Conservation (phyloP, 495 filamentous ascomycete species). For the Neurospora hispaniola region DNA sequence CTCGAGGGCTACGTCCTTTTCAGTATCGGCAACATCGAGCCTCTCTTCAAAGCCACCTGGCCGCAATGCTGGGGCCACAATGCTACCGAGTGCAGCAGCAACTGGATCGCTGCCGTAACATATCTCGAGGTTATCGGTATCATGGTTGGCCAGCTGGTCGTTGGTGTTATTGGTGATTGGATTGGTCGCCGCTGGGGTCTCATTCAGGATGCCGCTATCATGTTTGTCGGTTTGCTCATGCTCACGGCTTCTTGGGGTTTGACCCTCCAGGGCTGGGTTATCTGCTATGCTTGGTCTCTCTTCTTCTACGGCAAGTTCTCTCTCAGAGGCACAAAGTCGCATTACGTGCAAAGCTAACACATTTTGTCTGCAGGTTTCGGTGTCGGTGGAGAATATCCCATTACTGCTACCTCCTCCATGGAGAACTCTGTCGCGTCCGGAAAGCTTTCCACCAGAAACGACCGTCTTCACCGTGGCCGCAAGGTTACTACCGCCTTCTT, state of each 20-base stretch:
- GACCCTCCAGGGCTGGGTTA: conserved; percentile 78
- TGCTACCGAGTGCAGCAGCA: conserved; percentile 50
- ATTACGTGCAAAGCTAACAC: conserved; percentile 1
- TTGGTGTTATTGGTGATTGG: conserved; percentile 56
- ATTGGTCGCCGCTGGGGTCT: conserved; percentile 83
- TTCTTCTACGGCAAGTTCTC: conserved; percentile 64
- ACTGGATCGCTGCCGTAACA: conserved; percentile 67
- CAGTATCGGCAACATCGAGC: conserved; percentile 80
- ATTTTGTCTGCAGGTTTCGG: conserved; percentile 44
- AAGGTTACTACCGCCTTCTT: conserved; percentile 88
- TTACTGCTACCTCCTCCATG: conserved; percentile 92
- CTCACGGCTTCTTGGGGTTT: conserved; percentile 77
- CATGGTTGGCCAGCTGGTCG: conserved; percentile 72
- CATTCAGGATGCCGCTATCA: conserved; percentile 86
- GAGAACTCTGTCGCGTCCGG: conserved; percentile 80
- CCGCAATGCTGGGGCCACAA: conserved; percentile 56
- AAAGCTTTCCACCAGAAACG: conserved; percentile 75
- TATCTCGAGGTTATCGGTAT: conserved; percentile 86
- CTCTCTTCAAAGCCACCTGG: conserved; percentile 62
- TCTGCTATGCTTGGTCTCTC: conserved; percentile 82
- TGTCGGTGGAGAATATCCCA: conserved; percentile 90
- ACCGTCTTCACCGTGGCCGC: conserved; percentile 84
- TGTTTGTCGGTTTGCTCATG: conserved; percentile 82
- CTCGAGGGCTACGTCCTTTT: conserved; percentile 91
- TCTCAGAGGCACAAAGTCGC: neutral